Conservation (phyloP, 345 rosid genomes). For the Anacardium occidentale region DNA sequence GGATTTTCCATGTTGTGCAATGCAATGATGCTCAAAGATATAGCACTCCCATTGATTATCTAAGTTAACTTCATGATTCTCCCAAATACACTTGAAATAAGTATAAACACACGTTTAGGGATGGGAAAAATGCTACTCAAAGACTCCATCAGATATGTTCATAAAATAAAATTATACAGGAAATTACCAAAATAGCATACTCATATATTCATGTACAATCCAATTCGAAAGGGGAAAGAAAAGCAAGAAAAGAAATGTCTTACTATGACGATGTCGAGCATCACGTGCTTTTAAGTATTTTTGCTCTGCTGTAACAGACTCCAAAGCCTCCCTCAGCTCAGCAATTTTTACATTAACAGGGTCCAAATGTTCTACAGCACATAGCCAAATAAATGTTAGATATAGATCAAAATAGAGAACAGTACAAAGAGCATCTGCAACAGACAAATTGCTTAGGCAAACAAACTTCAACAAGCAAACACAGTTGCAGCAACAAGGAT, state of each 20-base stretch:
- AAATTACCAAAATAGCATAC: background rate
- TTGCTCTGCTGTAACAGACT: constrained; percentile 88
- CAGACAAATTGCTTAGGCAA: background rate
- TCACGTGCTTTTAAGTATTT: constrained; percentile 94
- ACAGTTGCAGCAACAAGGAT: constrained; percentile 4
- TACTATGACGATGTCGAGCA: constrained; percentile 86
- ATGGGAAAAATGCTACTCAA: background rate
- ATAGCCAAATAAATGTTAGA: background rate
- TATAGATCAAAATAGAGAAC: constrained; percentile 5
- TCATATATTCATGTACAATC: background rate
- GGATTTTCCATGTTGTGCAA: background rate
- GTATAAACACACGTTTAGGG: background rate
- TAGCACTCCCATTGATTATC: background rate
- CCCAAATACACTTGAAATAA: background rate
- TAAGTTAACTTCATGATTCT: background rate
- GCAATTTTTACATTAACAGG: constrained; percentile 93
- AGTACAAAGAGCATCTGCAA: background rate
- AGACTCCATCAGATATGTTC: no score
- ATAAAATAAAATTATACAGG: background rate
- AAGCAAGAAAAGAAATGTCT: constrained; percentile 32
- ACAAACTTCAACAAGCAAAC: background rate
- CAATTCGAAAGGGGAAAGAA: background rate
- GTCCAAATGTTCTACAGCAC: constrained; percentile 77
- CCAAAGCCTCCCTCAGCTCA: constrained; percentile 90
- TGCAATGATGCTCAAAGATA: background rate